Percentiles rank a stretch among this genome's conserved stretches.
These are phyloP conservation scores for Leishmania martiniquensis DNA, from an alignment of 208 protist species.

Conservation along the genomic window DNA sequence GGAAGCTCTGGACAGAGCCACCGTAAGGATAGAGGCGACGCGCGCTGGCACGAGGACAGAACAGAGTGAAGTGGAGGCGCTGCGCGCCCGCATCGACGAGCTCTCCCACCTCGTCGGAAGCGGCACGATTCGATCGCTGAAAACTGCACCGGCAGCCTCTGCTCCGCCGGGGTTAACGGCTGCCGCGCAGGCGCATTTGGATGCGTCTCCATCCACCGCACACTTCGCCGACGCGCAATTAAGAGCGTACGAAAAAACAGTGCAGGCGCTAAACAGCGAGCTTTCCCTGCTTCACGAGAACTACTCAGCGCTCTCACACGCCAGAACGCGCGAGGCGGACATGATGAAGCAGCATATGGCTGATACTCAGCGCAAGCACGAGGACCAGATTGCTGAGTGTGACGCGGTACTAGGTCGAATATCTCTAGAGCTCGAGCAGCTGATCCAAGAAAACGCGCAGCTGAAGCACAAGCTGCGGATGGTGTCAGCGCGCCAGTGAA, in stretches of 20 bases:
- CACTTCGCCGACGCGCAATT: conserved; percentile 29
- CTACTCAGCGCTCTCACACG: conserved; percentile 23
- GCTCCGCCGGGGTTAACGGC: neutral
- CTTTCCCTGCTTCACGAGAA: conserved; percentile 43
- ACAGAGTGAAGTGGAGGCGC: conserved; percentile 4
- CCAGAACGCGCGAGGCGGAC: conserved; percentile 14
- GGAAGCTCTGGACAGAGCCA: conserved; percentile 18
- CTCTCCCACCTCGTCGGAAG: conserved; percentile 3
- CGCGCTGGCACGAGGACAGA: neutral
- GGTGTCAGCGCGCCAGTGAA: neutral
- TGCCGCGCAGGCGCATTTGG: neutral
- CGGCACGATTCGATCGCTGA: neutral
- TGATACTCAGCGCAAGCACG: conserved; percentile 21
- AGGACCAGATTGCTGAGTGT: conserved; percentile 53
- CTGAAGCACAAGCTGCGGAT: conserved; percentile 44
- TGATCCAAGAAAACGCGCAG: conserved; percentile 69
- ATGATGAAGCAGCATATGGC: conserved; percentile 5
- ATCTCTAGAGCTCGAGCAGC: conserved; percentile 63
- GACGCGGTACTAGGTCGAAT: conserved; percentile 59
- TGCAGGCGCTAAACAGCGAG: conserved; percentile 58
- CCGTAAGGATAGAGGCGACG: neutral
- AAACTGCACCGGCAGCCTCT: neutral
- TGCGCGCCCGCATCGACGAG: conserved; percentile 24
- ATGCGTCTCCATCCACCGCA: neutral
- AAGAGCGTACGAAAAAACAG: conserved; percentile 57